Evolutionary conservation across 2,329 filamentous ascomycete species (phyloP).

Genomic region (Cladosporium sphaerospermum): DNA sequence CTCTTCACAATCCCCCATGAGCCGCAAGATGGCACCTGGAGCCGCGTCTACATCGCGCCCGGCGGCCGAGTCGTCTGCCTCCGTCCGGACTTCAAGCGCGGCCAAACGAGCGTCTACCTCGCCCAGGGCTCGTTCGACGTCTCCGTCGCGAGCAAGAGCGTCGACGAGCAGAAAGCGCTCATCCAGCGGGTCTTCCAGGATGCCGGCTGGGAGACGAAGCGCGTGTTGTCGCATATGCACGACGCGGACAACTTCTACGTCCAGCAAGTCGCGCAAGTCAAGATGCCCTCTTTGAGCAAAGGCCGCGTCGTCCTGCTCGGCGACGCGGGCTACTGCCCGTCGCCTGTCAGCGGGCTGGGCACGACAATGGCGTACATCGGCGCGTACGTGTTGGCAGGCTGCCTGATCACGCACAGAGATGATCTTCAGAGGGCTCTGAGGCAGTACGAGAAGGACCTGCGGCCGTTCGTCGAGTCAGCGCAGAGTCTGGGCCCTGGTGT

Average conservation of each 20-base stretch:
- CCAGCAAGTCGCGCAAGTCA: slow-evolving; percentile 26
- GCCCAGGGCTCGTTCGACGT: slow-evolving; percentile 19
- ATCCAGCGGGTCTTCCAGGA: slow-evolving; percentile 22
- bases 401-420: slow-evolving; percentile 17
- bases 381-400: slow-evolving; percentile 30
- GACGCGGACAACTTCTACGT: slow-evolving; percentile 29
- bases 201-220: slow-evolving; percentile 24
- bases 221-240: slow-evolving; percentile 24
- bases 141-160: slow-evolving; percentile 16
- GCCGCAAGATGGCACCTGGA: slow-evolving; percentile 24
- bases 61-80: slow-evolving; percentile 26
- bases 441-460: slow-evolving; percentile 25
- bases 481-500: slow-evolving; percentile 27
- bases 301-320: slow-evolving; percentile 27
- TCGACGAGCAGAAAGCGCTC: slow-evolving; percentile 22
- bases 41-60: slow-evolving; percentile 26
- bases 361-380: slow-evolving; percentile 30
- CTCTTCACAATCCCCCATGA: slow-evolving; percentile 27
- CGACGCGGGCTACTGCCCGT: slow-evolving; percentile 28
- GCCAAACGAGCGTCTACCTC: slow-evolving; percentile 23
- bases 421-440: slow-evolving; percentile 20
- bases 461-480: slow-evolving; percentile 20
- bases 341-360: slow-evolving; percentile 31
- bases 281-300: slow-evolving; percentile 24
- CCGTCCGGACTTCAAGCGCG: slow-evolving; percentile 20